Evolutionary conservation across 1,139 yeast genomes (phyloP).

Genomic region (Kurtzmaniella quercitrusa): DNA sequence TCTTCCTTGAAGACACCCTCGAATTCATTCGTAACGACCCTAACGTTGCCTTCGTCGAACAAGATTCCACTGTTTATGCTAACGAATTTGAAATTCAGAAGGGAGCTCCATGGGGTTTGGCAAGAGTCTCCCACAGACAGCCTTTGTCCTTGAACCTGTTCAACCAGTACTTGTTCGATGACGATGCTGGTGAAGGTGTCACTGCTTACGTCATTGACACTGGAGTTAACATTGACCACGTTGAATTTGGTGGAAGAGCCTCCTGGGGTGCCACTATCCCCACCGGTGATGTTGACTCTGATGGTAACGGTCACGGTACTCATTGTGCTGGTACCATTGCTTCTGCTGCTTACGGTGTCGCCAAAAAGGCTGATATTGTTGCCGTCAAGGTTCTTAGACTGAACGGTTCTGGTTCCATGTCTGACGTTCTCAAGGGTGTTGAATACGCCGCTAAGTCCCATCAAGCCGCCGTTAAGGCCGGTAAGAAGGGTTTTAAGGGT

Average conservation of each 20-base stretch:
- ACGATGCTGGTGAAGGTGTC: constrained; percentile 86
- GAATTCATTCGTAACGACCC: constrained; percentile 69
- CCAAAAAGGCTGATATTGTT: constrained; percentile 68
- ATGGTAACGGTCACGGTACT: constrained; percentile 94
- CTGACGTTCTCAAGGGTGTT: constrained; percentile 78
- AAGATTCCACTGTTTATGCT: constrained; percentile 71
- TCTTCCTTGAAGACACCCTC: constrained; percentile 66
- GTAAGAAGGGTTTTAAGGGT: constrained; percentile 68
- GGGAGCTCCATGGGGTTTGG: constrained; percentile 96
- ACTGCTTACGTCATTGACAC: constrained; percentile 92
- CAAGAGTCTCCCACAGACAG: constrained; percentile 87
- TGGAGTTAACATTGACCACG: constrained; percentile 78
- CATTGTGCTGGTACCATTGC: constrained; percentile 88
- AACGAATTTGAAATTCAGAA: constrained; percentile 62
- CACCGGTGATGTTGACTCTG: constrained; percentile 71
- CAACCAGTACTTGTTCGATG: constrained; percentile 82
- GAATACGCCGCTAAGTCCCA: constrained; percentile 72
- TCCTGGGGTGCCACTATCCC: constrained; percentile 92
- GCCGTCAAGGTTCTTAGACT: constrained; percentile 77
- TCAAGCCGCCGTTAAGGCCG: constrained; percentile 49
- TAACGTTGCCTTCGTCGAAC: constrained; percentile 72
- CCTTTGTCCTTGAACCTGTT: constrained; percentile 70
- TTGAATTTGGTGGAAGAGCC: constrained; percentile 89
- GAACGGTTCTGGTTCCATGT: constrained; percentile 76
- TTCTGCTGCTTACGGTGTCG: constrained; percentile 71